These are phyloP conservation scores for Adansonia digitata DNA, from an alignment of 345 rosid species.

Conservation along the genomic window DNA sequence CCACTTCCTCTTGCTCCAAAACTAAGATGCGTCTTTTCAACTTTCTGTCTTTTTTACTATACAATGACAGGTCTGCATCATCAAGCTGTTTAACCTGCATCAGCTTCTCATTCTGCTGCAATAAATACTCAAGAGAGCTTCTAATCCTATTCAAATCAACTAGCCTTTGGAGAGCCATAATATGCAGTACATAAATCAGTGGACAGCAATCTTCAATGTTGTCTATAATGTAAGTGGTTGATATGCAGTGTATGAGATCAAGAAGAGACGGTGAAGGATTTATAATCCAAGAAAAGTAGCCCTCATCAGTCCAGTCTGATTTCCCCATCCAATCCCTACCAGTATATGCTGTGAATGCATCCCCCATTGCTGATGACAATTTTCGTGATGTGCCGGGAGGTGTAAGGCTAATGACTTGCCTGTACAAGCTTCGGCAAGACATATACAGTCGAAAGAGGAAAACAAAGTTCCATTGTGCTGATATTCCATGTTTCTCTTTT, in stretches of 20 bases:
- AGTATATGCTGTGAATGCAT: conserved; percentile 40
- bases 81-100: conserved; percentile 39
- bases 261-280: conserved; percentile 64
- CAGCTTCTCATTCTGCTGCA: conserved; percentile 36
- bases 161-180: conserved; percentile 76
- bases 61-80: conserved; percentile 22
- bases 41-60: conserved; percentile 32
- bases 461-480: conserved; percentile 51
- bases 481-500: conserved; percentile 25
- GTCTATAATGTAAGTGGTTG: conserved; percentile 37
- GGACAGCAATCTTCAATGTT: conserved; percentile 42
- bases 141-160: conserved; percentile 77
- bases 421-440: conserved; percentile 62
- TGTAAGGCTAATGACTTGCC: conserved; percentile 68
- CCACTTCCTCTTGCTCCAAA: conserved; percentile 64
- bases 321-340: conserved; percentile 66
- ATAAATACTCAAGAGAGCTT: conserved; percentile 57
- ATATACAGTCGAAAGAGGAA: conserved; percentile 66
- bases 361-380: conserved; percentile 49
- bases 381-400: conserved; percentile 50
- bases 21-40: conserved; percentile 38
- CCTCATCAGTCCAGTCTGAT: conserved; percentile 52
- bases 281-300: conserved; percentile 72
- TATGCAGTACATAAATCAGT: conserved; percentile 50
- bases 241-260: conserved; percentile 48